Conservation (phyloP, 2,329 filamentous ascomycete species). For the Fusarium transvaalense region DNA sequence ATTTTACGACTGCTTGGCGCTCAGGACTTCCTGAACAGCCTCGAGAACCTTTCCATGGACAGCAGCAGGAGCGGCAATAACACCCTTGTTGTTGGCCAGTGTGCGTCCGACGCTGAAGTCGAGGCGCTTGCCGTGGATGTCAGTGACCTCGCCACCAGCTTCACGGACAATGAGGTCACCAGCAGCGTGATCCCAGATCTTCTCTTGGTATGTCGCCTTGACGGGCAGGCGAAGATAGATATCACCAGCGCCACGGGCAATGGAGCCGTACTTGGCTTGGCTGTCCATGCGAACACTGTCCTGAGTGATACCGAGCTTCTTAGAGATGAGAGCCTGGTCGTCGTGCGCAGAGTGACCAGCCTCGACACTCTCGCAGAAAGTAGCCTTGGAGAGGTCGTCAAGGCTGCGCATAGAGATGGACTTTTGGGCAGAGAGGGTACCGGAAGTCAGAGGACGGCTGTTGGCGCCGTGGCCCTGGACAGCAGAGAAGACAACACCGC, state of each 20-base stretch:
- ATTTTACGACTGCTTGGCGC: conserved; percentile 48
- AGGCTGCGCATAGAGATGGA: conserved; percentile 84
- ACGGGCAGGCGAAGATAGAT: conserved; percentile 92
- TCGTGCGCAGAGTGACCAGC: conserved; percentile 90
- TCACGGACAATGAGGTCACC: conserved; percentile 95
- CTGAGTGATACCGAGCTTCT: conserved; percentile 86
- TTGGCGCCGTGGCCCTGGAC: conserved; percentile 82
- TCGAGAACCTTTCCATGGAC: conserved; percentile 82
- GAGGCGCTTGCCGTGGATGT: conserved; percentile 84
- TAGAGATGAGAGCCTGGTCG: conserved; percentile 84
- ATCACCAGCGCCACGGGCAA: conserved; percentile 93
- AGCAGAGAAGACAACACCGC: conserved; percentile 90
- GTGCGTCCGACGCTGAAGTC: conserved; percentile 91
- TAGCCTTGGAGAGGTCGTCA: conserved; percentile 79
- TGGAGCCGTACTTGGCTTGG: conserved; percentile 97
- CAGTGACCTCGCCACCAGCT: conserved; percentile 91
- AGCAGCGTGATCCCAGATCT: conserved; percentile 99
- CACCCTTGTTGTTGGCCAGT: conserved; percentile 89
- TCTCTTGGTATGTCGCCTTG: conserved; percentile 91
- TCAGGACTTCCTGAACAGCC: conserved; percentile 84
- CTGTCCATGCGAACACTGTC: conserved; percentile 97
- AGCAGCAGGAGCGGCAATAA: conserved; percentile 85
- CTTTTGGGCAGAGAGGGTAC: conserved; percentile 65
- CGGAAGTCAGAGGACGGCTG: conserved; percentile 76
- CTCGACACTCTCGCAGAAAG: conserved; percentile 97